Conservation (phyloP, 306 rosid genomes). For the Dalbergia cochinchinensis region DNA sequence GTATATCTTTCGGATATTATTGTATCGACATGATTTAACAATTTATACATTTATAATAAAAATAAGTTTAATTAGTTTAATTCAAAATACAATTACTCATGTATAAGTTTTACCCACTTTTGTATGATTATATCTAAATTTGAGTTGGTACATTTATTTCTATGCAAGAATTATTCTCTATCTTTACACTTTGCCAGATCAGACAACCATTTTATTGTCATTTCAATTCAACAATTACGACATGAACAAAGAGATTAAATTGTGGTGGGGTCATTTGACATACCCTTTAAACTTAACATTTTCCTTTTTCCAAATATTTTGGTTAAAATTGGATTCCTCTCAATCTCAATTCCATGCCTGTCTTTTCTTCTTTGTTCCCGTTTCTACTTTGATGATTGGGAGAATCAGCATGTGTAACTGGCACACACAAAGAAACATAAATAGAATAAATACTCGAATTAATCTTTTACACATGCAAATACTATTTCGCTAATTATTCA, state of each 20-base stretch:
- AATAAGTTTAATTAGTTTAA: no score
- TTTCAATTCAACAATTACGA: background rate
- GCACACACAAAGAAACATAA: background rate
- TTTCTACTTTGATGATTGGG: background rate
- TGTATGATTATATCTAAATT: no score
- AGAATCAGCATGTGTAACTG: background rate
- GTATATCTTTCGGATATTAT: no score
- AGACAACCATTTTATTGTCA: background rate
- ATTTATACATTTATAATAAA: no score
- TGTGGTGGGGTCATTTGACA: conserved; percentile 15
- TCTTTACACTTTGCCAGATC: conserved; percentile 10
- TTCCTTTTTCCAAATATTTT: background rate
- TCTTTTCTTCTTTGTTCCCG: background rate
- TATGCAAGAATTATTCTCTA: no score
- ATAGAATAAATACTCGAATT: background rate
- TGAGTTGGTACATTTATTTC: no score
- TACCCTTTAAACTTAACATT: background rate
- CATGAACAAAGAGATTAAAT: background rate
- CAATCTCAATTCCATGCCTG: background rate
- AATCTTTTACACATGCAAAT: background rate
- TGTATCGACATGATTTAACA: no score
- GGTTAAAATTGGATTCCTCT: background rate
- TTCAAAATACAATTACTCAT: no score
- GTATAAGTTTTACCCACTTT: no score
- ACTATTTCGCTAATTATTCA: background rate